Base-by-base conservation (phyloP, 805 yeast species). In the Wickerhamiella hasegawae region DNA sequence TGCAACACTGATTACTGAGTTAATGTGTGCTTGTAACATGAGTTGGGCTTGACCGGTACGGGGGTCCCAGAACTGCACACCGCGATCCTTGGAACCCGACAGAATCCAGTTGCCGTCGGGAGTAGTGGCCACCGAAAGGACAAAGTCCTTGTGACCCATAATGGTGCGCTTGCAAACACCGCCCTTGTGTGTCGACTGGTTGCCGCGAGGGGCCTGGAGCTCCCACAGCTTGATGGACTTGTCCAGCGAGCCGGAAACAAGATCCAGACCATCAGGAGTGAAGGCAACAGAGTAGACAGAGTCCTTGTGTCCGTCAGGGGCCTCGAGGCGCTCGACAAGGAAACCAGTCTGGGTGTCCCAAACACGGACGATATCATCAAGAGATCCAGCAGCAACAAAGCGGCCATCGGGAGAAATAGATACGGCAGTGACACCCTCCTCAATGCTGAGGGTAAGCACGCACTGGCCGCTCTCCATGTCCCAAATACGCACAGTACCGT, bases 371-470 rank as follows among this genome's bases (percentile, higher is more conserved):
- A 94, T 79, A 60, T 92, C 71, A 63, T 87, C 98, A 45, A 87
- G 70, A 24, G 94, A 80, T 34, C 98, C 98, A 14, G 96, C 97
- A 27, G 96, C 97, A 49, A 90, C 83, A 48, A 75, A 71, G 47
- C 76, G 73, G 27, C 96, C 95, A 57, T 87, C 93, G 33, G 96
- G 96, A 6, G 94, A 81, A 28, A 87, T 87, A 16, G 96, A 94
- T 31, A 87, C 96, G 0, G 98, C 87, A 37, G 98, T 87, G 36
- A 87, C 97, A 47, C 98, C 98, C 56, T 87, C 97, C 59, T 87
- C 96, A 49, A 87, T 85, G 14, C 84, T 72, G 45, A 87, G 66
- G 32, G 94, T 84, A 51, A 84, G 66, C 17, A 84, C 74, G 56
- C 94, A 82, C 60, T 81, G 84, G 18, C 94, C 90, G 27, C 83